Evolutionary conservation across 2,329 filamentous ascomycete species (phyloP).

Genomic region (Fusarium buxicola): DNA sequence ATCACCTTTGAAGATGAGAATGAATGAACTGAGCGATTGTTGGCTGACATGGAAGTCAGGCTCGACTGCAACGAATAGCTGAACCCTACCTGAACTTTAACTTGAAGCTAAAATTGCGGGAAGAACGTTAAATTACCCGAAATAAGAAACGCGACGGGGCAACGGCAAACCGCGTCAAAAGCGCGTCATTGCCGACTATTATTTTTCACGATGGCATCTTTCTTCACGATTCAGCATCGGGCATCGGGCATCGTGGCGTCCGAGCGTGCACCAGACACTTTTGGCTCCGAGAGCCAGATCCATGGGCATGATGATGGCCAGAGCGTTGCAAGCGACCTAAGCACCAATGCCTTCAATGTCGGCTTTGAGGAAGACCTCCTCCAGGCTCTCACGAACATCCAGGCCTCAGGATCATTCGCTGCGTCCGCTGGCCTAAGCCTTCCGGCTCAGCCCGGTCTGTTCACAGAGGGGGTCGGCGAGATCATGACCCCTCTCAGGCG

Average conservation of each 20-base stretch:
- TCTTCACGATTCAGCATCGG: neutral
- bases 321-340: neutral
- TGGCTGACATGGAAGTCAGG: no score
- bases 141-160: no score
- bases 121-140: neutral
- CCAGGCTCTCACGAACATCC: conserved; percentile 2
- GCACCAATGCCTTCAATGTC: neutral
- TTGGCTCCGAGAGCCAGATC: neutral
- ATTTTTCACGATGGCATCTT: neutral
- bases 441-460: neutral
- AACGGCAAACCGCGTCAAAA: neutral
- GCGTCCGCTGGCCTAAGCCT: neutral
- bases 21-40: neutral
- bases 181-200: neutral
- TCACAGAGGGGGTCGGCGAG: neutral
- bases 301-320: neutral
- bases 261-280: neutral
- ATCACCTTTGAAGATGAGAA: no score
- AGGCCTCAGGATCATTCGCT: conserved; percentile 1
- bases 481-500: conserved; percentile 1
- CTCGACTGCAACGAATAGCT: no score
- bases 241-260: neutral
- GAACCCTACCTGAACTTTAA: no score
- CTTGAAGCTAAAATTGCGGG: no score
- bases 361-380: conserved; percentile 6